Percentiles rank a stretch among this genome's conserved stretches.
phyloP scores from a whole-genome alignment of 805 yeast species.

The Candida piceae region DNA sequence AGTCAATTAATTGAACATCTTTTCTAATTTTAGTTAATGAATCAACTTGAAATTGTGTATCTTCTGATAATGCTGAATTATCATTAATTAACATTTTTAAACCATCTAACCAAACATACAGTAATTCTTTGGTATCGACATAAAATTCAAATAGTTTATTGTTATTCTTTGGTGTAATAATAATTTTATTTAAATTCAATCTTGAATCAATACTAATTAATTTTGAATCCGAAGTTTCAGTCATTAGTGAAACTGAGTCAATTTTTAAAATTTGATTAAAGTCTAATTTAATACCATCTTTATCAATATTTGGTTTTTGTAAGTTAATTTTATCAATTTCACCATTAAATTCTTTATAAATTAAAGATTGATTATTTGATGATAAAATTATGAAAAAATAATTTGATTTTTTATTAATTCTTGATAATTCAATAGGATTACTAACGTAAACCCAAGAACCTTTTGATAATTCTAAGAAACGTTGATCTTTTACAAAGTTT shows the following conservation, averaged over 20 bases:
- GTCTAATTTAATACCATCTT: slow-evolving; percentile 48
- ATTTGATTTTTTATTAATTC: slow-evolving; percentile 20
- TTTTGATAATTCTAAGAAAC: slow-evolving; percentile 62
- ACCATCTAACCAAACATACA: slow-evolving; percentile 78
- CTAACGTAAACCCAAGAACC: slow-evolving; percentile 81
- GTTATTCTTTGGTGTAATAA: slow-evolving; percentile 14
- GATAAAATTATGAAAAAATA: slow-evolving; percentile 55
- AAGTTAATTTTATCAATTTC: too few relatives aligned
- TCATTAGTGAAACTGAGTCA: slow-evolving; percentile 44
- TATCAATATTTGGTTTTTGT: slow-evolving; percentile 59
- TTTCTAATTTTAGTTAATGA: slow-evolving; percentile 41
- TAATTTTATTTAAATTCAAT: slow-evolving; percentile 24
- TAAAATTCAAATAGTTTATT: slow-evolving; percentile 47
- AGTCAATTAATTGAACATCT: slow-evolving; percentile 43
- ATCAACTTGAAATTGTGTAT: slow-evolving; percentile 39
- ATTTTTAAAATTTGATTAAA: slow-evolving; percentile 47
- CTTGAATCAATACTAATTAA: slow-evolving; percentile 56
- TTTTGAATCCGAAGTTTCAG: slow-evolving; percentile 31
- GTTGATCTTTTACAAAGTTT: slow-evolving; percentile 70
- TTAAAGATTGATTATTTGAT: slow-evolving; percentile 57
- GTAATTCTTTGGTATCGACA: slow-evolving; percentile 63
- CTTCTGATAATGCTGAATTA: slow-evolving; percentile 35
- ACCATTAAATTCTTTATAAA: slow-evolving; percentile 62
- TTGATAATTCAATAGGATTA: slow-evolving; percentile 34
- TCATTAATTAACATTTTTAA: slow-evolving; percentile 45